Evolutionary conservation across 2,329 filamentous ascomycete species (phyloP), one percentile per base, ranked within the genome.

Genomic region (Talaromyces sp.): DNA sequence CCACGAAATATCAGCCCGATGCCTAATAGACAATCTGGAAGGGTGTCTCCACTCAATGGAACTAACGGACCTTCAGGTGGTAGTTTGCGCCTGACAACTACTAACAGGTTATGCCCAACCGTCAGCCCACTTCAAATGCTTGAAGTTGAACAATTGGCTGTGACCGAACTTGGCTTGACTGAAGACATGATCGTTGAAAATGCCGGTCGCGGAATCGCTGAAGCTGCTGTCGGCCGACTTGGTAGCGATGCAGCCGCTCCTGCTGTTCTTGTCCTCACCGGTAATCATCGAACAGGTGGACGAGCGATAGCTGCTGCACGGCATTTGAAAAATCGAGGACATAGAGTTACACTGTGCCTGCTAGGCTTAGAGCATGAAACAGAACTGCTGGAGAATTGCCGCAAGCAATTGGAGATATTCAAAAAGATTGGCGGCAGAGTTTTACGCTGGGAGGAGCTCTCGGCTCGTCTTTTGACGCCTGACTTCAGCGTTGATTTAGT

Each of bases 181-280:
- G 92, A 96, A 74, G 92, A 95, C 62, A 89, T 97, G 76, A 92
- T 98, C 82, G 89, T 92, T 0, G 95, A 98, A 73, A 97, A 94
- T 73, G 91, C 93, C 1, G 94, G 91, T 19, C 87, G 94, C 31
- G 91, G 92, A 50, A 91, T 98, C 67, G 93, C 93, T 4, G 90
- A 97, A 77, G 77, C 77, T 24, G 90, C 93, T 33, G 89, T 92
- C 0, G 82, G 96, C 62, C 84, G 82, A 59, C 86, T 91, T 11
- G 81, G 96, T 54, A 83, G 82, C 60, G 78, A 81, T 58, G 79
- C 82, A 43, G 77, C 82, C 16, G 79, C 82, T 35, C 84, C 85
- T 0, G 84, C 87, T 7, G 82, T 89, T 59, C 87, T 96, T 24
- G 87, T 98, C 7, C 83, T 98, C n/a, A 93, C 92, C 0, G 94